Percentiles rank a stretch among this genome's conserved stretches.
phyloP scores from a whole-genome alignment of 306 rosid species.

The Quercus aquifolioides region DNA sequence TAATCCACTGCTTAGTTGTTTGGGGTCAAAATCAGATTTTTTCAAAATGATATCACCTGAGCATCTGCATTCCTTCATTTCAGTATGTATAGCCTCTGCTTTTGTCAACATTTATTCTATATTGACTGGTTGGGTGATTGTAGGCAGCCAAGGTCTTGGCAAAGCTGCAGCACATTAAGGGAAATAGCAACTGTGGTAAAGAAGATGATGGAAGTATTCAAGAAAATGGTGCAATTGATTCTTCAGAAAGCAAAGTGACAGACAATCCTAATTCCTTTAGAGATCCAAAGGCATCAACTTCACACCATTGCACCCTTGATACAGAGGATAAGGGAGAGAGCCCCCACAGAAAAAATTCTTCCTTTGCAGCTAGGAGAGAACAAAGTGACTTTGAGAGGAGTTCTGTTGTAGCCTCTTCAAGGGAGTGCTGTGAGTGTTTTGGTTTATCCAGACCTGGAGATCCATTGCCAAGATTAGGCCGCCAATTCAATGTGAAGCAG shows the following conservation, averaged over 20 bases:
- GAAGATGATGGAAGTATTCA: constrained; percentile 26
- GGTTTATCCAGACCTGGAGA: constrained; percentile 23
- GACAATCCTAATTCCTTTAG: constrained; percentile 22
- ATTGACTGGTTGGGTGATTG: constrained; percentile 25
- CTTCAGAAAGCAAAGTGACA: constrained; percentile 25
- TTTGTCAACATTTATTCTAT: constrained; percentile 17
- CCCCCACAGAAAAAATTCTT: constrained; percentile 8
- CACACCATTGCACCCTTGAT: constrained; percentile 12
- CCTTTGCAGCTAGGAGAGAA: constrained; percentile 13
- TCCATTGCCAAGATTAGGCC: constrained; percentile 18
- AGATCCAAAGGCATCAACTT: constrained; percentile 21
- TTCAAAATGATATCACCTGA: constrained; percentile 1
- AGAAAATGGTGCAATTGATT: constrained; percentile 19
- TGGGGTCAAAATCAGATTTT: too few relatives aligned
- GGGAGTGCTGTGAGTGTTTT: constrained; percentile 31
- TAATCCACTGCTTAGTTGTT: too few relatives aligned
- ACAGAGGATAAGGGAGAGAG: constrained; percentile 27
- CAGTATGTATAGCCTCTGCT: background rate
- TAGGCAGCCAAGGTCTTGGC: constrained; percentile 62
- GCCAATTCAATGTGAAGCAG: constrained; percentile 18
- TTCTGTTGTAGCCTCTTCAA: constrained; percentile 29
- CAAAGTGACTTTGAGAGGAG: constrained; percentile 17
- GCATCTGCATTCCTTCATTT: background rate
- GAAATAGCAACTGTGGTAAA: constrained; percentile 33
- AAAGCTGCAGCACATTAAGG: constrained; percentile 39